Conservation (phyloP, 2,329 filamentous ascomycete species). For the Aschersonia sp. region DNA sequence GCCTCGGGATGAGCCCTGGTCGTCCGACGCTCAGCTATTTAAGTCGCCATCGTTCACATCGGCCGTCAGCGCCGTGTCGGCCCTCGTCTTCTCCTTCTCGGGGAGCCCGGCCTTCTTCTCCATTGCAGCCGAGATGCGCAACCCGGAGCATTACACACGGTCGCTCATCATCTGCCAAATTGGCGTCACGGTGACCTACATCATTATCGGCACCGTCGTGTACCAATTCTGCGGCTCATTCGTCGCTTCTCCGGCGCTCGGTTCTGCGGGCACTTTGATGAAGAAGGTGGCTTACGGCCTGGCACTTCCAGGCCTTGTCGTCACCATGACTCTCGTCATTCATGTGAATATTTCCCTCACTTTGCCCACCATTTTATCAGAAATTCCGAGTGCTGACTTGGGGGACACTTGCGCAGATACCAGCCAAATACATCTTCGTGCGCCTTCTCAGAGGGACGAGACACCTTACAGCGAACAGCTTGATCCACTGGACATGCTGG, state of each 20-base stretch:
- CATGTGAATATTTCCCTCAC: conserved; percentile 10
- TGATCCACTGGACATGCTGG: conserved; percentile 16
- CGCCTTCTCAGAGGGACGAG: conserved; percentile 13
- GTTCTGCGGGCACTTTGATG: conserved; percentile 23
- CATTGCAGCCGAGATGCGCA: conserved; percentile 18
- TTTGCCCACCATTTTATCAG: no score
- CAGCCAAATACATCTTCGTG: conserved; percentile 15
- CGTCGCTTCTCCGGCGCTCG: conserved; percentile 30
- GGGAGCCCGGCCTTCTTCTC: conserved; percentile 20
- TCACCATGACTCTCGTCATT: conserved; percentile 12
- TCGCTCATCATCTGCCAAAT: conserved; percentile 12
- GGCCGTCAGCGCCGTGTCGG: conserved; percentile 15
- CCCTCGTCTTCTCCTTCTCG: conserved; percentile 21
- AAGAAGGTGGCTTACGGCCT: conserved; percentile 30
- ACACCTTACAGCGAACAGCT: conserved; percentile 13
- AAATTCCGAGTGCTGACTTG: no score
- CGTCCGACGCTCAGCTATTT: conserved; percentile 14
- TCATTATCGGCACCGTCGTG: conserved; percentile 20
- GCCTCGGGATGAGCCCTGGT: conserved; percentile 9
- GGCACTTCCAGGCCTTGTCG: conserved; percentile 16
- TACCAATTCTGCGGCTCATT: conserved; percentile 31
- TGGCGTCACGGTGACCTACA: conserved; percentile 16
- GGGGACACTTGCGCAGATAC: background rate
- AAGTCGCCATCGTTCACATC: conserved; percentile 14
- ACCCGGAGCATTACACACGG: conserved; percentile 13